Evolutionary conservation across 768 basidiomycete genomes (phyloP).

Genomic region (Suillus clintonianus): DNA sequence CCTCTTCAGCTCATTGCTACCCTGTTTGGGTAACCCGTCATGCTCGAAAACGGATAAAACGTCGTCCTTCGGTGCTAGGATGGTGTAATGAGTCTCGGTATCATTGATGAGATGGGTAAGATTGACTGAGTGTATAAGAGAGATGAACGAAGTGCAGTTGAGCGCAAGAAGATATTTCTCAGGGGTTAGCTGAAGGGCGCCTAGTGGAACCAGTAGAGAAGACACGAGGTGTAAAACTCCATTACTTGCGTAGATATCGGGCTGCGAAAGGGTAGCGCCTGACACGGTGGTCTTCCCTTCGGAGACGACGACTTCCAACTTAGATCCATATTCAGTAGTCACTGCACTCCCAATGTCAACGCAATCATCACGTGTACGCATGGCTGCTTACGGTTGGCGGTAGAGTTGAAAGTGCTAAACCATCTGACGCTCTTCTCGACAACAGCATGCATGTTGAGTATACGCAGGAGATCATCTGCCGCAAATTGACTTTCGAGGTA

Average conservation of each 20-base stretch:
- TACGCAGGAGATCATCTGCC: slow-evolving; percentile 71
- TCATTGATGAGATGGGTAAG: slow-evolving; percentile 72
- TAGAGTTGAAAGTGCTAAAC: slow-evolving; percentile 60
- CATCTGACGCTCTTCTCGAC: slow-evolving; percentile 59
- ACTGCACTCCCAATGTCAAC: slow-evolving; percentile 43
- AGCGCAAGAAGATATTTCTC: slow-evolving; percentile 94
- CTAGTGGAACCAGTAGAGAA: slow-evolving; percentile 75
- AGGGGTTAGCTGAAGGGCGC: slow-evolving; percentile 78
- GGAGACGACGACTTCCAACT: slow-evolving; percentile 59
- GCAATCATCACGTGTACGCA: background rate
- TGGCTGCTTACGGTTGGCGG: slow-evolving; percentile 51
- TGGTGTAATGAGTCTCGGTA: slow-evolving; percentile 72
- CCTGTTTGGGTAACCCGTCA: slow-evolving; percentile 56
- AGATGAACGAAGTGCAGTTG: slow-evolving; percentile 90
- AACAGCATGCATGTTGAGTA: slow-evolving; percentile 80
- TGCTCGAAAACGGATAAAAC: slow-evolving; percentile 63
- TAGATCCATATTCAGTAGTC: slow-evolving; percentile 66
- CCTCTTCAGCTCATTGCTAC: slow-evolving; percentile 69
- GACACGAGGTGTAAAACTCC: slow-evolving; percentile 93
- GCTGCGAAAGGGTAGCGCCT: slow-evolving; percentile 60
- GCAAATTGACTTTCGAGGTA: slow-evolving; percentile 92
- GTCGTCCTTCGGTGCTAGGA: slow-evolving; percentile 90
- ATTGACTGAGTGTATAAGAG: slow-evolving; percentile 81
- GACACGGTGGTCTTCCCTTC: slow-evolving; percentile 58
- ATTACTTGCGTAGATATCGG: slow-evolving; percentile 91